phyloP scores from a whole-genome alignment of 2,329 filamentous ascomycete species.

The Phaeosphaeria sp. region DNA sequence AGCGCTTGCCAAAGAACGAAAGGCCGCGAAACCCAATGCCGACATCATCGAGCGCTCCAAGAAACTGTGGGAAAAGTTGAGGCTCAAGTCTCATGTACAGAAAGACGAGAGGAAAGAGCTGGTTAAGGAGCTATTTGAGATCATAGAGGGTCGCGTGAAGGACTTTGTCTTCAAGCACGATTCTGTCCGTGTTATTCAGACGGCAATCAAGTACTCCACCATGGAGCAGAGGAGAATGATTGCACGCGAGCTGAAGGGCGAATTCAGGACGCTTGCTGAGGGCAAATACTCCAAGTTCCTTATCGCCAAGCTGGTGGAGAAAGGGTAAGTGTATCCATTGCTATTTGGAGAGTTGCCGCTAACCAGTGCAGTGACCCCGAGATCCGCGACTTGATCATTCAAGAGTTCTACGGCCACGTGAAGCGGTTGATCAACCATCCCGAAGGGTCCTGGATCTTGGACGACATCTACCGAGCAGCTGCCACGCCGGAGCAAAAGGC shows the following conservation, averaged over 20 bases:
- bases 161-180: slow-evolving; percentile 99
- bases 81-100: slow-evolving; percentile 91
- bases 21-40: slow-evolving; percentile 89
- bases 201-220: slow-evolving; percentile 93
- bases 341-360: slow-evolving; percentile 6
- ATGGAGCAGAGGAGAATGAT: slow-evolving; percentile 85
- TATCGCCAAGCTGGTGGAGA: slow-evolving; percentile 93
- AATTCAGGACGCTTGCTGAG: slow-evolving; percentile 84
- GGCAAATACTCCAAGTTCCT: slow-evolving; percentile 98
- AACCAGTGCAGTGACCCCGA: slow-evolving; percentile 69
- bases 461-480: slow-evolving; percentile 91
- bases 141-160: slow-evolving; percentile 88
- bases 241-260: slow-evolving; percentile 82
- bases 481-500: slow-evolving; percentile 88
- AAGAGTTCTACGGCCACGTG: slow-evolving; percentile 94
- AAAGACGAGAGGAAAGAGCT: slow-evolving; percentile 85
- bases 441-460: slow-evolving; percentile 96
- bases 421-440: slow-evolving; percentile 93
- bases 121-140: slow-evolving; percentile 86
- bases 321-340: slow-evolving; percentile 56
- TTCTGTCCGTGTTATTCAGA: slow-evolving; percentile 94
- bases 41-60: slow-evolving; percentile 88
- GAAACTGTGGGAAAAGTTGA: slow-evolving; percentile 94
- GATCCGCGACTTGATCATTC: slow-evolving; percentile 85
- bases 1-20: slow-evolving; percentile 84